Percentiles rank a stretch among this genome's conserved stretches.
Evolutionary conservation across 805 yeast species (phyloP).

Genomic region (Candida xyloterini): DNA sequence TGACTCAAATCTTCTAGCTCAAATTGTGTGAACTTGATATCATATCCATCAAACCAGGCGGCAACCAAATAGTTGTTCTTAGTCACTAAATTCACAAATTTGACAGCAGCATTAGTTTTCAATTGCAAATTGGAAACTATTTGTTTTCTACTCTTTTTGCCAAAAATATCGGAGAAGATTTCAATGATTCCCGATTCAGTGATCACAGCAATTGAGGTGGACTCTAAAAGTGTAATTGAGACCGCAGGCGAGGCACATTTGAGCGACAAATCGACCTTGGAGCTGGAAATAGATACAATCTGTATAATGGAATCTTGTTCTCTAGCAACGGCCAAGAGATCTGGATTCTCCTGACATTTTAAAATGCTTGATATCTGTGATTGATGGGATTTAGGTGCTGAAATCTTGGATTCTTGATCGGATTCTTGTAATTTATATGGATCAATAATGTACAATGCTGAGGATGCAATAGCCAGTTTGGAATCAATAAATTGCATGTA

Average conservation of each 20-base stretch:
- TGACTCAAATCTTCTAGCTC: conserved; percentile 32
- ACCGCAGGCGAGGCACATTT: conserved; percentile 34
- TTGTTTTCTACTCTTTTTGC: conserved; percentile 21
- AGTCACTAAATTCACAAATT: conserved; percentile 14
- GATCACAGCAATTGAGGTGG: conserved; percentile 30
- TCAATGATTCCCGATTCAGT: conserved; percentile 24
- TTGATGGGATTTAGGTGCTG: conserved; percentile 33
- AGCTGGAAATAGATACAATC: conserved; percentile 32
- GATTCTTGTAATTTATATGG: conserved; percentile 27
- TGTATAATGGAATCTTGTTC: conserved; percentile 31
- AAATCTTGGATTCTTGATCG: conserved; percentile 29
- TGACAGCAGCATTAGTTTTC: conserved; percentile 16
- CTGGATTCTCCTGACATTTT: conserved; percentile 32
- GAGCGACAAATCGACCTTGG: conserved; percentile 31
- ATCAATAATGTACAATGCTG: conserved; percentile 33
- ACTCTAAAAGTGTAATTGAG: conserved; percentile 31
- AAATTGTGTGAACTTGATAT: conserved; percentile 29
- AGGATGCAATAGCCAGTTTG: conserved; percentile 27
- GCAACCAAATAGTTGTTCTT: conserved; percentile 13
- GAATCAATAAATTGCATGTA: conserved; percentile 13
- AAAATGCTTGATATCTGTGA: conserved; percentile 35
- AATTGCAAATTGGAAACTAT: conserved; percentile 14
- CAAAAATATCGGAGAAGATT: conserved; percentile 24
- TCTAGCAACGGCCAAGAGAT: conserved; percentile 36
- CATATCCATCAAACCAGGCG: conserved; percentile 29